Evolutionary conservation across 2,329 filamentous ascomycete genomes (phyloP).

Genomic region (Claviceps sp.): DNA sequence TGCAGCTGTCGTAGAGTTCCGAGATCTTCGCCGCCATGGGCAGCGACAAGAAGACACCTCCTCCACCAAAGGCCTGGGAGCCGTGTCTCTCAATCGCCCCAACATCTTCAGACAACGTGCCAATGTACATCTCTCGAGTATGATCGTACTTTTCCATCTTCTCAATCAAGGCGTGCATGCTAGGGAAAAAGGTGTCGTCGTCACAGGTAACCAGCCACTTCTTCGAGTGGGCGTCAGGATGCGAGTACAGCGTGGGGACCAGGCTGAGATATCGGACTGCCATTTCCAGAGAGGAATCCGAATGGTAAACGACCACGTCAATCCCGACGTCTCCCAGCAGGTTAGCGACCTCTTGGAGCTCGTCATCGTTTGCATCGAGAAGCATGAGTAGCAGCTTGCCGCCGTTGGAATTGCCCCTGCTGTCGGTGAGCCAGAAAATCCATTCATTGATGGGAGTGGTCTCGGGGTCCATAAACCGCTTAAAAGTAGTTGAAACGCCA

Average conservation of each 20-base stretch:
- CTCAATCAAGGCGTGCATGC: slow-evolving; percentile 38
- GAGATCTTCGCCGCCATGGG: slow-evolving; percentile 33
- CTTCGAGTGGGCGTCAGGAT: slow-evolving; percentile 31
- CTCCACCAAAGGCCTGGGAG: slow-evolving; percentile 50
- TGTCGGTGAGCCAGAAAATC: slow-evolving; percentile 47
- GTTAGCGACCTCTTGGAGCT: slow-evolving; percentile 35
- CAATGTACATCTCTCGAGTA: slow-evolving; percentile 41
- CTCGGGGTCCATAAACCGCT: slow-evolving; percentile 35
- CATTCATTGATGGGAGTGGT: slow-evolving; percentile 43
- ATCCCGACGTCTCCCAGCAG: slow-evolving; percentile 35
- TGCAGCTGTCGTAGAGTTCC: slow-evolving; percentile 31
- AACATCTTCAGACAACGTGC: slow-evolving; percentile 47
- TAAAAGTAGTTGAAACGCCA: slow-evolving; percentile 44
- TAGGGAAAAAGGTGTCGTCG: slow-evolving; percentile 53
- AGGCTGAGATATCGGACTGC: slow-evolving; percentile 44
- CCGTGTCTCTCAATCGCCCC: slow-evolving; percentile 46
- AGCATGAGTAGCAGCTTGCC: slow-evolving; percentile 42
- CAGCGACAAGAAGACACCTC: slow-evolving; percentile 47
- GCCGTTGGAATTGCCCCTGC: slow-evolving; percentile 40
- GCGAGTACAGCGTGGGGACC: slow-evolving; percentile 39
- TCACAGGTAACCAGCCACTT: slow-evolving; percentile 51
- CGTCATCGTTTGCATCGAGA: slow-evolving; percentile 35
- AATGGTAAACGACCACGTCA: slow-evolving; percentile 43
- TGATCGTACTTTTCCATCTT: slow-evolving; percentile 39
- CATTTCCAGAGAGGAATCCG: slow-evolving; percentile 40